A percentile compares a stretch with the other conserved stretches of the same genome.
phyloP scores from a whole-genome alignment of 169 alveolate genomes.

The Perkinsus chesapeaki region DNA sequence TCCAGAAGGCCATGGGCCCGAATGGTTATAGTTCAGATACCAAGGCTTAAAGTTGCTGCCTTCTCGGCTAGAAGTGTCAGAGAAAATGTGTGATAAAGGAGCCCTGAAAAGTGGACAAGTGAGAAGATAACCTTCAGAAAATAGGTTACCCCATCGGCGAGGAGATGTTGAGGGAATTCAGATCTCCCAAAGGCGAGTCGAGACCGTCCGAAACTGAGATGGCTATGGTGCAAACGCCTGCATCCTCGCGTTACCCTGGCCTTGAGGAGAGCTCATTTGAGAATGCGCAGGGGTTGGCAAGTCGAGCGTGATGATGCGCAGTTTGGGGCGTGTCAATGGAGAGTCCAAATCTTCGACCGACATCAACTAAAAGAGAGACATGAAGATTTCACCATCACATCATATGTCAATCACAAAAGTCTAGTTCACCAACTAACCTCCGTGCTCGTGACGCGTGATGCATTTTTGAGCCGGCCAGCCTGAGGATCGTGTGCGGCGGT shows the following conservation, averaged over 20 bases:
- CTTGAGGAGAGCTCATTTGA: not conserved
- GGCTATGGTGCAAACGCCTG: not conserved
- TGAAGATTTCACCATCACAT: too few species aligned
- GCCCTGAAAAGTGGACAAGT: not conserved
- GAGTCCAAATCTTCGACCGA: not conserved
- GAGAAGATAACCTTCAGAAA: too few species aligned
- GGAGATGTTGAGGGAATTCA: not conserved
- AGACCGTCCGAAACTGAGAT: not conserved
- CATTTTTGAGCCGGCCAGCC: not conserved
- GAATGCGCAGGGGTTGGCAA: not conserved
- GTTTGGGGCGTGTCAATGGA: not conserved
- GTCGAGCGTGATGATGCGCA: not conserved
- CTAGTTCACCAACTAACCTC: too few species aligned
- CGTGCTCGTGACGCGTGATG: not conserved
- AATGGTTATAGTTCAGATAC: not conserved
- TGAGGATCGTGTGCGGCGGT: not conserved
- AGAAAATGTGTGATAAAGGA: not conserved
- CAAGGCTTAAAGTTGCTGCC: not conserved
- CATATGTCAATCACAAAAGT: too few species aligned
- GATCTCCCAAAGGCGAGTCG: not conserved
- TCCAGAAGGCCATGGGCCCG: not conserved
- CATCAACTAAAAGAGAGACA: not conserved
- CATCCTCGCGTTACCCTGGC: not conserved
- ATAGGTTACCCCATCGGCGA: not conserved
- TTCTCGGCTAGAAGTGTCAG: not conserved